Evolutionary conservation across 441 rosid species (phyloP), one percentile per base, ranked within the genome.

Genomic region (Eruca vesicaria): DNA sequence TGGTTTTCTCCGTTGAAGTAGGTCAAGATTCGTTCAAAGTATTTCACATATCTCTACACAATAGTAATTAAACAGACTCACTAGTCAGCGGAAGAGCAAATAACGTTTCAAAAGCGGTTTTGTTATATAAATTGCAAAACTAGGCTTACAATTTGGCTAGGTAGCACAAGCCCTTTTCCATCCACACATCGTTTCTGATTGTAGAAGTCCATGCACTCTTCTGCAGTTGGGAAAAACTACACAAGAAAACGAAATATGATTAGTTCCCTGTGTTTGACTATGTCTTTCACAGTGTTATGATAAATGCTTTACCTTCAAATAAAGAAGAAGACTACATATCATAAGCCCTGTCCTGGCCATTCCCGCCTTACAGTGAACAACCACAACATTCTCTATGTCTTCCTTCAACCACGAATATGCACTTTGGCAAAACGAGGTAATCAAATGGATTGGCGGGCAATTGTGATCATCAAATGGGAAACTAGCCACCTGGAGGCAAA

Each of bases 281-380:
- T 7, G 26, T 36, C 32, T 48, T 35, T 26, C 9, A 66, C 66
- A 68, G 38, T 11, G 14, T 60, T 58, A 71, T 5, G n/a, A 38
- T 0, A 18, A 33, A 45, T 69, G 28, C 23, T 68, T 60, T 76
- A 89, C 99, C 92, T 96, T 96, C 69, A 96, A 74, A 81, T 87
- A 96, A 52, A 96, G 71, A 57, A 96, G 93, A 81, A 96, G 97
- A 87, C 99, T 89, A 78, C 93, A 91, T 76, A 96, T 96, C 99
- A 96, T 96, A 77, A 96, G 82, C 65, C 99, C 98, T 12, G 99
- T 96, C 88, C 99, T 88, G 26, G 97, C 99, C 99, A 96, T 96
- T 74, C 99, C 99, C 68, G 99, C 99, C 81, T 96, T 96, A 79
- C 99, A 96, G 83, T 96, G 99, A 71, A 96, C 98, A 66, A 85